Evolutionary conservation across 2,329 filamentous ascomycete species (phyloP).

Genomic region (Tolypocladium ophioglossoides): DNA sequence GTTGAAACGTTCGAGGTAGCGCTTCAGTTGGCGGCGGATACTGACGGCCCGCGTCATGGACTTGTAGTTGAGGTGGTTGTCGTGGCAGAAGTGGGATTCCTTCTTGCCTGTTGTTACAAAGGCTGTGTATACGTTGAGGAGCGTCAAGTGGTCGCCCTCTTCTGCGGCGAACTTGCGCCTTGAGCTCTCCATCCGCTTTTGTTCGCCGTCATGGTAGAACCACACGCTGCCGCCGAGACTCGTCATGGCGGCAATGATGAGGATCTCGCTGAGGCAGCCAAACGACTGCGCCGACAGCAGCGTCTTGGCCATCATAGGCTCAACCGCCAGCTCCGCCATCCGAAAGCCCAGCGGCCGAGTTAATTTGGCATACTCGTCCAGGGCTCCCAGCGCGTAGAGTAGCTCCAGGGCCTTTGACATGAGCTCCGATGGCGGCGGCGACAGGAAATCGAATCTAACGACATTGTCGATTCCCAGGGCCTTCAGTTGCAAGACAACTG

Average conservation of each 20-base stretch:
- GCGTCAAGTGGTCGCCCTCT: constrained; percentile 86
- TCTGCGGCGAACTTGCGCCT: constrained; percentile 79
- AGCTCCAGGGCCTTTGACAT: constrained; percentile 80
- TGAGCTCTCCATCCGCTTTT: constrained; percentile 62
- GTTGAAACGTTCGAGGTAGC: constrained; percentile 79
- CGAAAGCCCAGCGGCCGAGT: constrained; percentile 77
- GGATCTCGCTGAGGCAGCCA: constrained; percentile 71
- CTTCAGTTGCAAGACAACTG: constrained; percentile 82
- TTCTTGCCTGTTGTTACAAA: constrained; percentile 78
- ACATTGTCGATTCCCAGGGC: constrained; percentile 94
- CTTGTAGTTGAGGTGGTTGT: constrained; percentile 82
- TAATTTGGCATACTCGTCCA: constrained; percentile 84
- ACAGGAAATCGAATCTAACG: constrained; percentile 80
- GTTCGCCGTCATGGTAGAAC: constrained; percentile 69
- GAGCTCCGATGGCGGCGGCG: constrained; percentile 73
- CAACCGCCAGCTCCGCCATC: constrained; percentile 88
- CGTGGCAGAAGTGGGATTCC: constrained; percentile 76
- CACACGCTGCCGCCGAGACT: constrained; percentile 75
- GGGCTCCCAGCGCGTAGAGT: constrained; percentile 72
- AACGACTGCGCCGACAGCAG: constrained; percentile 67
- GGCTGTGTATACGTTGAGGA: constrained; percentile 86
- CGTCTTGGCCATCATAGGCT: constrained; percentile 92
- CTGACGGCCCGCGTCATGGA: constrained; percentile 72
- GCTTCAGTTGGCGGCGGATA: constrained; percentile 74
- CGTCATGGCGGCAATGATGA: constrained; percentile 91